Percentiles rank a stretch among this genome's conserved stretches.
phyloP scores from a whole-genome alignment of 2,329 filamentous ascomycete genomes.

The Fusarium falciforme region DNA sequence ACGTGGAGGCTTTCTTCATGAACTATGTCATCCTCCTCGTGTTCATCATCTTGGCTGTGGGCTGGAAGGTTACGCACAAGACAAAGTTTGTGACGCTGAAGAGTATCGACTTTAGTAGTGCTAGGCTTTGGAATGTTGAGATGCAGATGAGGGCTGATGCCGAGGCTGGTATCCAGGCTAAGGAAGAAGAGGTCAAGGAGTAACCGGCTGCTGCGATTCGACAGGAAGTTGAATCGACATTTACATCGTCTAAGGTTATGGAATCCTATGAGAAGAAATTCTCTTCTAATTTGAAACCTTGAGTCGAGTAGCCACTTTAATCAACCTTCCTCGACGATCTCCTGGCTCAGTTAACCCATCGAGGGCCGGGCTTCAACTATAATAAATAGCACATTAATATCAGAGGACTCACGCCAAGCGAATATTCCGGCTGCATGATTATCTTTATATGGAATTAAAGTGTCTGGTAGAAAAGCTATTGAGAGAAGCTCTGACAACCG shows the following conservation, averaged over 20 bases:
- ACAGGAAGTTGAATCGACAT: neutral
- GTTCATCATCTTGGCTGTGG: neutral
- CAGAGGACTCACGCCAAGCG: neutral
- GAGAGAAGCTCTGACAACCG: neutral
- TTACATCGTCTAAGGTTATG: neutral
- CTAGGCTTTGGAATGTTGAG: neutral
- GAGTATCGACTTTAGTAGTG: neutral
- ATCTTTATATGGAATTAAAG: neutral
- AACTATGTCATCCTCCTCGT: neutral
- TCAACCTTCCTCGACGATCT: neutral
- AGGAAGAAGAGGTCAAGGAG: neutral
- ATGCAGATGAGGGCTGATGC: neutral
- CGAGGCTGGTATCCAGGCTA: neutral
- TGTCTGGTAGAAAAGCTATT: neutral
- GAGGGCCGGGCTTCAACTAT: no score
- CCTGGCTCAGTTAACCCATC: no score
- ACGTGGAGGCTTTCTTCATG: neutral
- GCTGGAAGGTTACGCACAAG: neutral
- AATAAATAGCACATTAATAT: no score
- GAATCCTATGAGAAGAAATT: neutral
- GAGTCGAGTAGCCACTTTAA: neutral
- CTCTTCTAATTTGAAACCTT: neutral
- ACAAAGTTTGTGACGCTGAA: neutral
- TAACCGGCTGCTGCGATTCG: neutral
- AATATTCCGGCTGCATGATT: neutral